A percentile compares a stretch with the other conserved stretches of the same genome.
Conservation (phyloP, 2,329 filamentous ascomycete species). For the Beauveria australis region DNA sequence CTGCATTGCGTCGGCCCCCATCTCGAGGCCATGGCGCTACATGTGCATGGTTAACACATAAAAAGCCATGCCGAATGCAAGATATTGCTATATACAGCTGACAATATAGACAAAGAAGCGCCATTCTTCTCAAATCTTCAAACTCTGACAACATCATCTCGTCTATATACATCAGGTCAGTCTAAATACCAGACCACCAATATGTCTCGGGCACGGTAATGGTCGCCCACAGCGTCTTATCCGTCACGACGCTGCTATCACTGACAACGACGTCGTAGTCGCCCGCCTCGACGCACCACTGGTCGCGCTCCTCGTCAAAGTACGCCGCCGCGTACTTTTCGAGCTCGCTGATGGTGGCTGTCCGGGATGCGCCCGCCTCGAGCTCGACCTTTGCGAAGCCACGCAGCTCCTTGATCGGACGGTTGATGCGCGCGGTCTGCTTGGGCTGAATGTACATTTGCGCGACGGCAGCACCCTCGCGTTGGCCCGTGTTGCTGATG, state of each 20-base stretch:
- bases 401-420: constrained; percentile 55
- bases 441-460: constrained; percentile 50
- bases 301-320: constrained; percentile 59
- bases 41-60: background rate
- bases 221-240: constrained; percentile 38
- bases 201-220: constrained; percentile 54
- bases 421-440: constrained; percentile 44
- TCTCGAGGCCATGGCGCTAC: background rate
- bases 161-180: background rate
- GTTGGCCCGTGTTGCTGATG: constrained; percentile 53
- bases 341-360: constrained; percentile 45
- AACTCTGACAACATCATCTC: background rate
- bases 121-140: background rate
- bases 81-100: background rate
- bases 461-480: constrained; percentile 45
- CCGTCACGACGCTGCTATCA: constrained; percentile 44
- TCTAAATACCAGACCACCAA: constrained; percentile 59
- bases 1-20: background rate
- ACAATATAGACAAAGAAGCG: background rate
- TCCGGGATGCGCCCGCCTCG: constrained; percentile 49
- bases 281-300: constrained; percentile 61
- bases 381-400: constrained; percentile 58
- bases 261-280: constrained; percentile 55
- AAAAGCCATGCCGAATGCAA: background rate
- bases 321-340: constrained; percentile 61